phyloP scores from a whole-genome alignment of 108 stramenopile genomes.

The Nitzschia sp. region DNA sequence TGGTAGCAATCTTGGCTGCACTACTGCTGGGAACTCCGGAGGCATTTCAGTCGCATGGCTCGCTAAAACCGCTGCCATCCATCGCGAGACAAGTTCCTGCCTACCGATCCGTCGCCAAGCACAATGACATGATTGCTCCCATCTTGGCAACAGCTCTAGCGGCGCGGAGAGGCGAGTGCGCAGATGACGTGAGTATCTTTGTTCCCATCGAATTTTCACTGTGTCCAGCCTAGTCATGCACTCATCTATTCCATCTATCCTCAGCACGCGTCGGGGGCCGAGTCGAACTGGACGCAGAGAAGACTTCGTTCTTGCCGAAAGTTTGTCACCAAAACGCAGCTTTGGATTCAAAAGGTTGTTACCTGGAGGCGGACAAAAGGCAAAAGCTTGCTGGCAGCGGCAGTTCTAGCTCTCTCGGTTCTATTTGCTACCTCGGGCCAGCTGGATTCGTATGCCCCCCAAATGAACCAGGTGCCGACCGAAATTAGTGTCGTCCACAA shows the following conservation, averaged over 20 bases:
- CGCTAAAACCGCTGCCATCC: background rate
- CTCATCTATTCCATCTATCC: no score
- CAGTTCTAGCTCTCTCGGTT: constrained; percentile 37
- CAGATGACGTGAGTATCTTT: background rate
- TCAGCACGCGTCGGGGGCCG: no score
- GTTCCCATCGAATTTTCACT: no score
- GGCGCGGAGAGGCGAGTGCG: background rate
- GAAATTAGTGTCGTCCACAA: constrained; percentile 26
- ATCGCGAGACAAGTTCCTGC: background rate
- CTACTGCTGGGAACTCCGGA: background rate
- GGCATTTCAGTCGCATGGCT: background rate
- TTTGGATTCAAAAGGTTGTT: constrained; percentile 26
- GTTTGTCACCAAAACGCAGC: constrained; percentile 11
- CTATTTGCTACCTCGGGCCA: constrained; percentile 18
- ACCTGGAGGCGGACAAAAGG: constrained; percentile 37
- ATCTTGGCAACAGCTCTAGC: background rate
- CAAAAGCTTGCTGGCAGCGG: constrained; percentile 40
- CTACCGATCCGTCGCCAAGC: background rate
- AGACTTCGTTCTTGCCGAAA: constrained; percentile 10
- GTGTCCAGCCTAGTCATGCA: no score
- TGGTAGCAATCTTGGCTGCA: background rate
- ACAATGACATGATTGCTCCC: background rate
- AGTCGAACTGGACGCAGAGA: constrained; percentile 17
- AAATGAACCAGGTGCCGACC: background rate
- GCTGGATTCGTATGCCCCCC: background rate